A percentile compares a stretch with the other conserved stretches of the same genome.
These are phyloP conservation scores for Lathyrus aphaca DNA, from an alignment of 306 rosid genomes.

Conservation along the genomic window DNA sequence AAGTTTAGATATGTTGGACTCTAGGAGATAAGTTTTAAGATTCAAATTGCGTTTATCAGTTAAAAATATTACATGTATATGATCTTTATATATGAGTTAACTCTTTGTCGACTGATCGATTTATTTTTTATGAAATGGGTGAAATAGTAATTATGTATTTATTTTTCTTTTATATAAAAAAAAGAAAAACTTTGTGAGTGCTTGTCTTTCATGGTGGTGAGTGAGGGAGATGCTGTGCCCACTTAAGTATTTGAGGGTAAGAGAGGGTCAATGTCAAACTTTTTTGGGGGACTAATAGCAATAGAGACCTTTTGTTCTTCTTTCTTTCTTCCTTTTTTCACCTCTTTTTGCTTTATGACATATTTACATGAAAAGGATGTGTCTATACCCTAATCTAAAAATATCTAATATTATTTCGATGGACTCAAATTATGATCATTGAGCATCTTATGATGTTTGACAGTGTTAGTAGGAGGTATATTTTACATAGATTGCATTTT, in stretches of 20 bases:
- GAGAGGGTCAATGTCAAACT: constrained; percentile 51
- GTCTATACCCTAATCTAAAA: constrained; percentile 25
- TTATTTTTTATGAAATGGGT: no score
- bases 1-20: no score
- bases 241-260: constrained; percentile 50
- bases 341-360: constrained; percentile 33
- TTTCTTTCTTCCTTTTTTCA: background rate
- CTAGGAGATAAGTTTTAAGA: no score
- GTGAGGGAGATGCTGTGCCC: constrained; percentile 60
- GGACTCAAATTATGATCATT: background rate
- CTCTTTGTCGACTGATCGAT: no score
- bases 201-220: constrained; percentile 40
- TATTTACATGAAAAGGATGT: constrained; percentile 19
- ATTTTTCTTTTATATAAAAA: background rate
- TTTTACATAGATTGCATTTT: background rate
- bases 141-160: no score
- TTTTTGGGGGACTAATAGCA: constrained; percentile 32
- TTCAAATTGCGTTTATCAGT: no score
- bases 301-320: constrained; percentile 37
- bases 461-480: background rate
- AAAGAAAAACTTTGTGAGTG: constrained; percentile 32
- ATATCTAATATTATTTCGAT: constrained; percentile 3
- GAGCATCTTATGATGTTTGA: constrained; percentile 5
- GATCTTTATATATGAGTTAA: no score
- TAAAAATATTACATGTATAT: no score